Conservation (phyloP, 495 filamentous ascomycete genomes). For the Aspergillus nanangensis region DNA sequence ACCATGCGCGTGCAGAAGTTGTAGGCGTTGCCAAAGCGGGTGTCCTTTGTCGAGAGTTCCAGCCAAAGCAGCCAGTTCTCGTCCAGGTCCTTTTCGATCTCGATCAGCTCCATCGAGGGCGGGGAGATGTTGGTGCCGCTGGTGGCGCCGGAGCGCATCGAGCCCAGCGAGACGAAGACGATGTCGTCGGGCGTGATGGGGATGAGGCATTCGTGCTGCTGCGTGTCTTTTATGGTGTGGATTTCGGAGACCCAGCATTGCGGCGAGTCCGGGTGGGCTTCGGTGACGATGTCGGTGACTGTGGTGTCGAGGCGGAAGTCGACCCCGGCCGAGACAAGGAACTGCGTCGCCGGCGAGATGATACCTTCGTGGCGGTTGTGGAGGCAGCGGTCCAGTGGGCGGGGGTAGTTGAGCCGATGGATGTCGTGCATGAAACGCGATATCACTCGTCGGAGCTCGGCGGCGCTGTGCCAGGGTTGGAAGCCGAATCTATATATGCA, state of each 20-base stretch:
- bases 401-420: conserved; percentile 20
- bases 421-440: conserved; percentile 22
- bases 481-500: conserved; percentile 33
- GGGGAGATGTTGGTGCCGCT: conserved; percentile 20
- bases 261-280: conserved; percentile 1
- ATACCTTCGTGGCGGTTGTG: conserved; percentile 40
- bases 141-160: conserved; percentile 20
- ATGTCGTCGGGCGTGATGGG: conserved; percentile 21
- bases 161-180: conserved; percentile 26
- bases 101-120: conserved; percentile 17
- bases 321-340: conserved; percentile 34
- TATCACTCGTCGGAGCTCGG: conserved; percentile 28
- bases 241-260: conserved; percentile 8
- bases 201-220: conserved; percentile 11
- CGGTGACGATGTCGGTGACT: conserved; percentile 24
- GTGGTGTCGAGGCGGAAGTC: conserved; percentile 36
- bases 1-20: conserved; percentile 32
- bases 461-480: conserved; percentile 37
- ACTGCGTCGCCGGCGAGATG: conserved; percentile 30
- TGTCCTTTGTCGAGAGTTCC: conserved; percentile 17
- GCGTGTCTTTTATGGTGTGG: background rate
- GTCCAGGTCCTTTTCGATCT: conserved; percentile 22
- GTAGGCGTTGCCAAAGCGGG: conserved; percentile 35
- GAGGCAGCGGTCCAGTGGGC: conserved; percentile 22
- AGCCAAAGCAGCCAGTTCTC: conserved; percentile 32